Conservation (phyloP, 2,329 filamentous ascomycete genomes). For the Uncinocarpus reesii region DNA sequence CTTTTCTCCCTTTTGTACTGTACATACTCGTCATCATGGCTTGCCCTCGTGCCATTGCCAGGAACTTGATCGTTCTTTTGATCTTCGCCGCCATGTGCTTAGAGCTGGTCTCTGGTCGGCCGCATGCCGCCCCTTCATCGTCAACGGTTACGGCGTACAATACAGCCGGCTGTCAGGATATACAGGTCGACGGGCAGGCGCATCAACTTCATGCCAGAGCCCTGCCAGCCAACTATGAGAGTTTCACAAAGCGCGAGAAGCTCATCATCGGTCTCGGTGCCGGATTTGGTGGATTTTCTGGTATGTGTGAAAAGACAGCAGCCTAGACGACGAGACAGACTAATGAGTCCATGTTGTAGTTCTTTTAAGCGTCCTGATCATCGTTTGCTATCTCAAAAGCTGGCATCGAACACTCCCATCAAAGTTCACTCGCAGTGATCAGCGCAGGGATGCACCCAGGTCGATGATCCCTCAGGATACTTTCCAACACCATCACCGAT, state of each 20-base stretch:
- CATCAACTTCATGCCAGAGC: neutral
- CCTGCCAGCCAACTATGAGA: neutral
- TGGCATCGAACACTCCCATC: conserved; percentile 7
- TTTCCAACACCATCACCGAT: conserved; percentile 7
- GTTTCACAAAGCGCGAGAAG: conserved; percentile 3
- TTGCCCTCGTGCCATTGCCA: neutral
- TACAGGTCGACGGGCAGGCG: neutral
- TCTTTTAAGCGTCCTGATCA: neutral
- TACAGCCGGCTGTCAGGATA: too few species aligned
- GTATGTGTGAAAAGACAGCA: conserved; percentile 3
- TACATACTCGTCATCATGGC: conserved; percentile 1
- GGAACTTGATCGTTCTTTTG: conserved; percentile 1
- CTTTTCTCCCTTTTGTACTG: neutral
- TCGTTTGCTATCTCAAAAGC: conserved; percentile 1
- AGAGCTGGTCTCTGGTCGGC: neutral
- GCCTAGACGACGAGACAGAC: neutral
- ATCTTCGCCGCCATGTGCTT: neutral
- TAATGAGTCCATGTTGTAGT: neutral
- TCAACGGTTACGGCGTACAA: neutral
- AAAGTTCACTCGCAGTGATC: neutral
- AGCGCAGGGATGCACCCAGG: neutral
- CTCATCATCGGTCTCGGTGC: conserved; percentile 7
- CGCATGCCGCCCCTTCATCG: neutral
- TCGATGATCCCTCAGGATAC: conserved; percentile 1
- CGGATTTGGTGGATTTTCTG: conserved; percentile 3